These are phyloP conservation scores for Paecilomyces sp. DNA, from an alignment of 2,329 filamentous ascomycete genomes.

Conservation along the genomic window DNA sequence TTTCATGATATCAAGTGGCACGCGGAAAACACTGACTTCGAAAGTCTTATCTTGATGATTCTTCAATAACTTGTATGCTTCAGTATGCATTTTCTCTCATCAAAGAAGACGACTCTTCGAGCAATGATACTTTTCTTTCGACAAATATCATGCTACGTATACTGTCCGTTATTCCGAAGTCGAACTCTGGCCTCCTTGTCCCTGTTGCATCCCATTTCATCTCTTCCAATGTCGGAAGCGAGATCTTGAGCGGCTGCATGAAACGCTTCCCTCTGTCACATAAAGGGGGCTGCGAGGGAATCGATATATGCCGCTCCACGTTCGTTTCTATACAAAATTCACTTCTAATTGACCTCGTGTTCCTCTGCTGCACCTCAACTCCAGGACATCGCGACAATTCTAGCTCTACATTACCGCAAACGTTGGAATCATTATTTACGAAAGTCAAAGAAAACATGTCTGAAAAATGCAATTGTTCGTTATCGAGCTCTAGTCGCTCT, in stretches of 20 bases:
- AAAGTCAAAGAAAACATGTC: constrained; percentile 4
- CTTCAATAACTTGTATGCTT: constrained; percentile 14
- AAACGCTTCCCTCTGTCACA: constrained; percentile 14
- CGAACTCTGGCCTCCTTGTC: neutral
- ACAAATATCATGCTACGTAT: constrained; percentile 13
- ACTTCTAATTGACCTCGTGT: constrained; percentile 17
- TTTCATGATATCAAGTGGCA: neutral
- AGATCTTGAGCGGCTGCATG: constrained; percentile 4
- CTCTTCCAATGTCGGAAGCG: neutral
- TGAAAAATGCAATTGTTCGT: neutral
- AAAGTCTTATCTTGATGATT: constrained; percentile 13
- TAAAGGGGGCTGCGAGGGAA: constrained; percentile 12
- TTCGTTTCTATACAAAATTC: constrained; percentile 14
- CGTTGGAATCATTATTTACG: constrained; percentile 15
- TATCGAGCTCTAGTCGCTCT: neutral
- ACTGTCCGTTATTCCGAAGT: neutral
- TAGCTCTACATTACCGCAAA: neutral
- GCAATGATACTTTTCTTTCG: constrained; percentile 6
- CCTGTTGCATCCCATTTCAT: constrained; percentile 1
- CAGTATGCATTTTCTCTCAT: constrained; percentile 16
- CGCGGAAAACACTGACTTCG: constrained; percentile 8
- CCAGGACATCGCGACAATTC: constrained; percentile 4
- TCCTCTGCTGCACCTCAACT: constrained; percentile 15
- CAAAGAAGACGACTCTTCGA: constrained; percentile 1
- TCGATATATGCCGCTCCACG: constrained; percentile 12